A percentile compares a stretch with the other conserved stretches of the same genome.
Conservation (phyloP, 495 filamentous ascomycete species). For the Daldinia decipiens region DNA sequence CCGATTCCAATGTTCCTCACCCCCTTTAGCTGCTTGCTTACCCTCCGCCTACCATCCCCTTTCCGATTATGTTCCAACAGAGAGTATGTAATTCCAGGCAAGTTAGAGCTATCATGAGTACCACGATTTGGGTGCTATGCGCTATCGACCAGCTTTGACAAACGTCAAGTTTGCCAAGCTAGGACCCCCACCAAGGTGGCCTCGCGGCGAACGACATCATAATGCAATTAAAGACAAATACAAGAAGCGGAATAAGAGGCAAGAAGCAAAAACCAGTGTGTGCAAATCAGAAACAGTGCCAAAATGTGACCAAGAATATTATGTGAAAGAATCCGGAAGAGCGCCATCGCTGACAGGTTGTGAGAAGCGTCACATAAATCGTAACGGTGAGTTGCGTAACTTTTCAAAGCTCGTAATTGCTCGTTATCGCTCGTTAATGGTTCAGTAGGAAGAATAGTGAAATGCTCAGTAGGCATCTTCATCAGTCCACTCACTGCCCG, state of each 20-base stretch:
- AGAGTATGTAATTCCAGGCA: conserved; percentile 35
- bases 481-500: conserved; percentile 67
- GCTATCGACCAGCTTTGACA: conserved; percentile 17
- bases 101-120: conserved; percentile 21
- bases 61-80: conserved; percentile 45
- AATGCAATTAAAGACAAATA: conserved; percentile 44
- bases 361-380: conserved; percentile 34
- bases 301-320: conserved; percentile 14
- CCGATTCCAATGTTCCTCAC: conserved; percentile 33
- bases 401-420: conserved; percentile 40
- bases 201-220: conserved; percentile 29
- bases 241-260: conserved; percentile 29
- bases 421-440: conserved; percentile 11
- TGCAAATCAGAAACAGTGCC: conserved; percentile 10
- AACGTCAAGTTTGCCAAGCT: conserved; percentile 19
- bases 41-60: conserved; percentile 33
- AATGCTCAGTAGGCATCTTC: conserved; percentile 60
- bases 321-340: conserved; percentile 21
- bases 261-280: conserved; percentile 17
- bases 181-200: conserved; percentile 22
- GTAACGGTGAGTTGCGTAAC: conserved; percentile 36
- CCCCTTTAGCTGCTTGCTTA: conserved; percentile 24
- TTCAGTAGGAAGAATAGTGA: conserved; percentile 30
- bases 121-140: conserved; percentile 19
- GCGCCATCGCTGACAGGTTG: conserved; percentile 31